phyloP scores from a whole-genome alignment of 495 filamentous ascomycete genomes.

The Talaromyces thailandensis region DNA sequence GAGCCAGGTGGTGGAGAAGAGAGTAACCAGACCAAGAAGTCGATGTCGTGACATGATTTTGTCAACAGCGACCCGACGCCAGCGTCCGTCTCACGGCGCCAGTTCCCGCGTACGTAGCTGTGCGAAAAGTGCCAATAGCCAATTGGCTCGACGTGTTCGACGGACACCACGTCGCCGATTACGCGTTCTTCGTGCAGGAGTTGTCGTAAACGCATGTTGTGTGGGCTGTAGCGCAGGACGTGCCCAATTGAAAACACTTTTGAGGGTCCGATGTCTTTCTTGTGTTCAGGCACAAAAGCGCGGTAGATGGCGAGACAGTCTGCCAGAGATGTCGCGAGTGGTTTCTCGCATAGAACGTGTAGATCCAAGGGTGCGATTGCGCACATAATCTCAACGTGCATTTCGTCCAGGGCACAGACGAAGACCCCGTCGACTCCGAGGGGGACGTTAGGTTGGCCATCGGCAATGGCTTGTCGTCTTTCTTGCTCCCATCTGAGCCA shows the following conservation, averaged over 20 bases:
- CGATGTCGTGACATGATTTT: slow-evolving; percentile 91
- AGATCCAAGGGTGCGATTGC: slow-evolving; percentile 58
- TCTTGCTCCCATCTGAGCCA: slow-evolving; percentile 56
- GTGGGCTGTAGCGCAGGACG: slow-evolving; percentile 76
- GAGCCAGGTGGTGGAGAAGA: slow-evolving; percentile 20
- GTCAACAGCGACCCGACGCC: slow-evolving; percentile 61
- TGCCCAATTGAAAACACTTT: slow-evolving; percentile 70
- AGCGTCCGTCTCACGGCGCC: slow-evolving; percentile 61
- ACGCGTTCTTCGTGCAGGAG: slow-evolving; percentile 58
- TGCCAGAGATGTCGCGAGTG: slow-evolving; percentile 65
- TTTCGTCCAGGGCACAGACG: slow-evolving; percentile 82
- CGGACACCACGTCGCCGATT: slow-evolving; percentile 77
- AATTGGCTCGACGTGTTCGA: slow-evolving; percentile 89
- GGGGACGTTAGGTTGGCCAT: slow-evolving; percentile 2
- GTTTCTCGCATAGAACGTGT: slow-evolving; percentile 94
- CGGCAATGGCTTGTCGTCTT: slow-evolving; percentile 32
- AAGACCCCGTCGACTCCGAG: slow-evolving; percentile 65
- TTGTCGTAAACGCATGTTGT: slow-evolving; percentile 76
- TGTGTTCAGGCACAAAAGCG: slow-evolving; percentile 26
- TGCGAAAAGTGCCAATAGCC: slow-evolving; percentile 97
- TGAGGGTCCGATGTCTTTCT: neutral
- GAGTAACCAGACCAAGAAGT: slow-evolving; percentile 78
- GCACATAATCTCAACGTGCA: slow-evolving; percentile 70
- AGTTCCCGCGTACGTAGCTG: slow-evolving; percentile 89
- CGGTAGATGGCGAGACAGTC: slow-evolving; percentile 70